Conservation (phyloP, 2,329 filamentous ascomycete species). For the Monosporascus sp. region DNA sequence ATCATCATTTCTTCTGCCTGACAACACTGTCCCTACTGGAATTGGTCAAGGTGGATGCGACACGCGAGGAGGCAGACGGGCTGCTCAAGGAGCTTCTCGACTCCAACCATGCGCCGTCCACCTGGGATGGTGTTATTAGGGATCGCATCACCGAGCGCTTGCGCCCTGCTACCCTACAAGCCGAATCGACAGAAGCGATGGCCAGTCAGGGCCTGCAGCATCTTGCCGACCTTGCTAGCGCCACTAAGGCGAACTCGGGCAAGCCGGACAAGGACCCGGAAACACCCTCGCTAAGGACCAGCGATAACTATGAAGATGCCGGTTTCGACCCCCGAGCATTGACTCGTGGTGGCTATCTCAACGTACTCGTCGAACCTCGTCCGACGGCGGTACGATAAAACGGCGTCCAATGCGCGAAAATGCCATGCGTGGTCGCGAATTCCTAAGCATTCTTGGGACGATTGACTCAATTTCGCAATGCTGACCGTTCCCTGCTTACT, state of each 20-base stretch:
- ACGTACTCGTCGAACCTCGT: conserved; percentile 18
- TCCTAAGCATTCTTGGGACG: neutral
- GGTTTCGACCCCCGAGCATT: conserved; percentile 36
- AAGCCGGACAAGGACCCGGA: conserved; percentile 19
- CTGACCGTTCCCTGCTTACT: too few relatives aligned
- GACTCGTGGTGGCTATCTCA: conserved; percentile 35
- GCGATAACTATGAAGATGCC: conserved; percentile 35
- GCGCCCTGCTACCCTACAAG: conserved; percentile 29
- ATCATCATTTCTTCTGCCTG: conserved; percentile 61
- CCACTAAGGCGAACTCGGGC: conserved; percentile 24
- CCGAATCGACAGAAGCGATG: conserved; percentile 32
- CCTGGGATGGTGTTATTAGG: conserved; percentile 54
- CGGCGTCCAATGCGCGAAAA: neutral
- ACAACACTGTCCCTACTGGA: conserved; percentile 57
- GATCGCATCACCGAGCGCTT: conserved; percentile 44
- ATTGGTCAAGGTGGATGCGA: conserved; percentile 49
- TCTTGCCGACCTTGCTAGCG: conserved; percentile 52
- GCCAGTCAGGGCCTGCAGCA: conserved; percentile 54
- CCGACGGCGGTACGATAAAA: conserved; percentile 13
- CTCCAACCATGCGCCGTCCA: conserved; percentile 40
- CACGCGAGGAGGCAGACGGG: conserved; percentile 51
- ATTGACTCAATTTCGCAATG: too few relatives aligned
- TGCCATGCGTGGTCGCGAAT: neutral
- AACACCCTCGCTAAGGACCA: conserved; percentile 17
- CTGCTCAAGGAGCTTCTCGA: conserved; percentile 54